Evolutionary conservation across 805 yeast genomes (phyloP).

Genomic region (fission yeast (Schizosaccharomyces pombe)): DNA sequence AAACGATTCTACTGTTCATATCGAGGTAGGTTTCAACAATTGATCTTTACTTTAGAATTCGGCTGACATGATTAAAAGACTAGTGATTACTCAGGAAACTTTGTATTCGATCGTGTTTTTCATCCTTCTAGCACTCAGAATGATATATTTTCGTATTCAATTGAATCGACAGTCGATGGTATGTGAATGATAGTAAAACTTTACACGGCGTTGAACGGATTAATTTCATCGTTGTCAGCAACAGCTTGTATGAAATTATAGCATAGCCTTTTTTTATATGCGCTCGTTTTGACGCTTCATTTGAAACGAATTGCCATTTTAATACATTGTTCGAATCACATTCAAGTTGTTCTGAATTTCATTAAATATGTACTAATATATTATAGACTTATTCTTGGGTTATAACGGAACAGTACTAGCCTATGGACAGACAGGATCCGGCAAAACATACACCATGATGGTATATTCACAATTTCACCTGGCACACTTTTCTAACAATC

Average conservation of each 20-base stretch:
- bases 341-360: too few species aligned
- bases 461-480: background rate
- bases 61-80: conserved; percentile 4
- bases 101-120: conserved; percentile 47
- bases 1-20: background rate
- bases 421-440: conserved; percentile 62
- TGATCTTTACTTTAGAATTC: too few species aligned
- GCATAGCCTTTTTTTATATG: too few species aligned
- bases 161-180: conserved; percentile 33
- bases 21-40: background rate
- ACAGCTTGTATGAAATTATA: too few species aligned
- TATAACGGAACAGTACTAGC: conserved; percentile 57
- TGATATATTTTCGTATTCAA: conserved; percentile 35
- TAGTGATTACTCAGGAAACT: conserved; percentile 15
- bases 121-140: conserved; percentile 27
- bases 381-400: conserved; percentile 20
- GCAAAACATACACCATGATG: conserved; percentile 48
- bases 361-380: background rate
- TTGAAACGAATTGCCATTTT: too few species aligned
- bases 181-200: too few species aligned
- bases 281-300: too few species aligned
- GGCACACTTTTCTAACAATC: background rate
- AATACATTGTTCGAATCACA: too few species aligned
- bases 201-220: too few species aligned
- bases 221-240: too few species aligned